Conservation (phyloP, 1,284 basidiomycete species). For the Malassezia pachydermatis region DNA sequence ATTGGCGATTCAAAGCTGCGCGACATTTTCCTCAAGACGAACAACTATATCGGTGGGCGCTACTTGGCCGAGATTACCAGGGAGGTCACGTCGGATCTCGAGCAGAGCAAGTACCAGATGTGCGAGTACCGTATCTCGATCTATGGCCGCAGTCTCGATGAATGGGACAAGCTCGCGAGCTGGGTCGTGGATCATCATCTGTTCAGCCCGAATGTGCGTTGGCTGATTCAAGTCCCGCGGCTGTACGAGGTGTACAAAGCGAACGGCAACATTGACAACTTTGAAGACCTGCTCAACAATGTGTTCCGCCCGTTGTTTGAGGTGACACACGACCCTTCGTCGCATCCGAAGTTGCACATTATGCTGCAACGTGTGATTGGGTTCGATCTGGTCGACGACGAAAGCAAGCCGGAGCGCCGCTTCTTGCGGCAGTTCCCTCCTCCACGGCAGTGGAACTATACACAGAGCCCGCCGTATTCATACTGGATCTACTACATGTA, state of each 20-base stretch:
- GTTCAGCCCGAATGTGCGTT: constrained; percentile 90
- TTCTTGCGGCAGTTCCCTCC: constrained; percentile 93
- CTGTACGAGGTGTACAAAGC: constrained; percentile 93
- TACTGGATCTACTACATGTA: constrained; percentile 96
- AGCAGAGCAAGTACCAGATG: constrained; percentile 91
- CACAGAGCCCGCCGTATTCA: constrained; percentile 82
- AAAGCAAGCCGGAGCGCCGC: constrained; percentile 82
- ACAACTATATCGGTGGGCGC: constrained; percentile 64
- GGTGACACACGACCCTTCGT: constrained; percentile 79
- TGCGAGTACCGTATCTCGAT: constrained; percentile 90
- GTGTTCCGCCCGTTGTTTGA: constrained; percentile 89
- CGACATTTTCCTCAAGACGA: constrained; percentile 97
- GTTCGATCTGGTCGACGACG: constrained; percentile 95
- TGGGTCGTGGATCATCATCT: constrained; percentile 93
- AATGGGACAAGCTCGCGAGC: constrained; percentile 97
- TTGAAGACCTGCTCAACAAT: constrained; percentile 76
- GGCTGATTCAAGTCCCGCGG: constrained; percentile 92
- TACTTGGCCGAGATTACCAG: constrained; percentile 91
- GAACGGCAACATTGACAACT: constrained; percentile 71
- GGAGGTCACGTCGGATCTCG: constrained; percentile 90
- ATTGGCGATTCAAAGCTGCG: constrained; percentile 87
- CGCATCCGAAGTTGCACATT: constrained; percentile 86
- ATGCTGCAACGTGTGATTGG: constrained; percentile 92
- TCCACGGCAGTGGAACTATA: constrained; percentile 77
- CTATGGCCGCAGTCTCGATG: constrained; percentile 64